These are phyloP conservation scores for Boletus subcaerulescens DNA, from an alignment of 768 basidiomycete species.

Conservation along the genomic window DNA sequence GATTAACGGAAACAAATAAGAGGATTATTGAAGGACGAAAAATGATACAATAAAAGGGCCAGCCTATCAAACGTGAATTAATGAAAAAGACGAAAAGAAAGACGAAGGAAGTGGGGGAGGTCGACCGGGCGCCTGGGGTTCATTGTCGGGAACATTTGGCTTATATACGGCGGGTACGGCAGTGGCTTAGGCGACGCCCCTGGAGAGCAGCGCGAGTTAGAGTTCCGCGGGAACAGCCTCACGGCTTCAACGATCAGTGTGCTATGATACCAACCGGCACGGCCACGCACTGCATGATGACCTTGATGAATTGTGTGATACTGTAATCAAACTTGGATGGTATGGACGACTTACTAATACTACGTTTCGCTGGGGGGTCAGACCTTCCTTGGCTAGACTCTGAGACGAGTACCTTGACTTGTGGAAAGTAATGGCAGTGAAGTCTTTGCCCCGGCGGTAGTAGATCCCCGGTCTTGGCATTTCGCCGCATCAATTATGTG, in stretches of 20 bases:
- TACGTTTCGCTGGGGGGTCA: too few relatives aligned
- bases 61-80: constrained; percentile 7
- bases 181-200: too few relatives aligned
- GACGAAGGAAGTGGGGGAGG: constrained; percentile 2
- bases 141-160: background rate
- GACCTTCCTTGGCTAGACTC: too few relatives aligned
- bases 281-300: background rate
- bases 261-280: background rate
- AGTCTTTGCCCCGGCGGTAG: too few relatives aligned
- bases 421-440: too few relatives aligned
- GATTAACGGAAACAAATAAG: constrained; percentile 4
- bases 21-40: background rate
- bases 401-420: too few relatives aligned
- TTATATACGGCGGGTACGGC: constrained; percentile 12
- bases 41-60: constrained; percentile 7
- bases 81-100: constrained; percentile 5
- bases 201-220: background rate
- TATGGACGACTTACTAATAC: too few relatives aligned
- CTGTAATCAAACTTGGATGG: too few relatives aligned
- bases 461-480: too few relatives aligned
- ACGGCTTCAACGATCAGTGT: background rate
- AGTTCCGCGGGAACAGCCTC: constrained; percentile 4
- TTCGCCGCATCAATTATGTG: too few relatives aligned
- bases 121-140: constrained; percentile 9
- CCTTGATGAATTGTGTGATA: too few relatives aligned